phyloP scores from a whole-genome alignment of 2,329 filamentous ascomycete genomes.

The Ploettnerulaceae sp. region DNA sequence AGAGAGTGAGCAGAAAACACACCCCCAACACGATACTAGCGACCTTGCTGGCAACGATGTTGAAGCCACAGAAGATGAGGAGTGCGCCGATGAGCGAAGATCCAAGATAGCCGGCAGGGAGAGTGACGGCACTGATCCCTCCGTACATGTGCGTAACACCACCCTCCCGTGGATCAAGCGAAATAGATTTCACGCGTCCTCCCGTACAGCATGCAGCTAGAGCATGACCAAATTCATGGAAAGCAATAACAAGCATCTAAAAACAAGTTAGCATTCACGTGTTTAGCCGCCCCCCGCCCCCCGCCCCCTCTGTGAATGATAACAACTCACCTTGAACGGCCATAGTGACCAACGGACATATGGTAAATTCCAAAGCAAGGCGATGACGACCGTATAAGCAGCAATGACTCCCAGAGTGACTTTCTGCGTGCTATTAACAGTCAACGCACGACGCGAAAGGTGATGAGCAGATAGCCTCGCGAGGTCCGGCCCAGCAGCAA shows the following conservation, averaged over 20 bases:
- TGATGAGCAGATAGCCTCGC: constrained; percentile 17
- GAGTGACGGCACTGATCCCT: constrained; percentile 63
- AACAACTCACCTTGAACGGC: constrained; percentile 73
- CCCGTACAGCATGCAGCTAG: constrained; percentile 68
- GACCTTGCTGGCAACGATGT: constrained; percentile 77
- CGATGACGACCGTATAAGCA: constrained; percentile 68
- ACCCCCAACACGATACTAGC: constrained; percentile 67
- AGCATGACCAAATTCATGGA: constrained; percentile 76
- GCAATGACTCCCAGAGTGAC: constrained; percentile 68
- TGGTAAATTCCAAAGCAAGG: constrained; percentile 73
- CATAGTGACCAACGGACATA: constrained; percentile 70
- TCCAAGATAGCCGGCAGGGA: constrained; percentile 74
- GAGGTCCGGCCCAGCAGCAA: constrained; percentile 20
- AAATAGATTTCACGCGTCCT: constrained; percentile 68
- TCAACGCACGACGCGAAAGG: constrained; percentile 21
- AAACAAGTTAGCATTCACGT: neutral
- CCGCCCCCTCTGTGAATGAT: too few relatives aligned
- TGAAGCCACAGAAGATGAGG: constrained; percentile 74
- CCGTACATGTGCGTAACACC: constrained; percentile 75
- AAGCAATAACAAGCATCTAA: constrained; percentile 77
- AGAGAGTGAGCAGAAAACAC: constrained; percentile 72
- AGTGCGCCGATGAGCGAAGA: constrained; percentile 72
- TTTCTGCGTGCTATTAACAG: constrained; percentile 57
- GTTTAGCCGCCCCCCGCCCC: neutral
- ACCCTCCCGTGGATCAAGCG: constrained; percentile 69